Conservation (phyloP, 257 asterid species). For the Capsicum pubescens region DNA sequence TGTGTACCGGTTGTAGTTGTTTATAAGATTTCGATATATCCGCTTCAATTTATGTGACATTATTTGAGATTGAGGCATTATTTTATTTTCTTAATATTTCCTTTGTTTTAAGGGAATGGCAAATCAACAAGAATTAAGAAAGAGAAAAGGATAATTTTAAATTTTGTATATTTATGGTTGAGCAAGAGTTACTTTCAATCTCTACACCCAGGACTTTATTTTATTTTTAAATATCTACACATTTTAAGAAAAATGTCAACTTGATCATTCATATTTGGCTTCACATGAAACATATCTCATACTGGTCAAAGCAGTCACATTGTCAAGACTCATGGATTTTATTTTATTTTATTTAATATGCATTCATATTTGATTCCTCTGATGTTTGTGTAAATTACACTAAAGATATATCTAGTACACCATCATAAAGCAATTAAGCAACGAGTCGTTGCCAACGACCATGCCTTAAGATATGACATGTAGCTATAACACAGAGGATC, state of each 20-base stretch:
- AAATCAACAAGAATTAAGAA: no score
- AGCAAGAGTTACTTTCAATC: not conserved
- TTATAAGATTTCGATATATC: no score
- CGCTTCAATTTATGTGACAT: no score
- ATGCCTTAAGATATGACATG: slow-evolving; percentile 39
- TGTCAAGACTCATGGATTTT: not conserved
- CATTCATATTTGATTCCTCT: not conserved
- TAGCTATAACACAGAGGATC: slow-evolving; percentile 20
- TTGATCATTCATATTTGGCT: not conserved
- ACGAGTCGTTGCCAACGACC: not conserved
- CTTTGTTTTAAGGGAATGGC: no score
- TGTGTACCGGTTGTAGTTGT: not conserved
- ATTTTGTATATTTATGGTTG: not conserved
- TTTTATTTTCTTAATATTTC: no score
- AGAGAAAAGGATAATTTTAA: no score
- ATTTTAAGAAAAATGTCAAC: not conserved
- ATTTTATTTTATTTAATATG: no score
- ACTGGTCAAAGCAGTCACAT: not conserved
- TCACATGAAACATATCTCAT: not conserved
- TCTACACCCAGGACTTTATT: no score
- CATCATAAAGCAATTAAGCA: not conserved
- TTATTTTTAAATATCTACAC: no score
- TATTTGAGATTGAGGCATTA: no score
- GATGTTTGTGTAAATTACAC: not conserved
- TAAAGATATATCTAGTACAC: not conserved